Conservation (phyloP, 352 stramenopile genomes). For the Globisporangium alternatum region DNA sequence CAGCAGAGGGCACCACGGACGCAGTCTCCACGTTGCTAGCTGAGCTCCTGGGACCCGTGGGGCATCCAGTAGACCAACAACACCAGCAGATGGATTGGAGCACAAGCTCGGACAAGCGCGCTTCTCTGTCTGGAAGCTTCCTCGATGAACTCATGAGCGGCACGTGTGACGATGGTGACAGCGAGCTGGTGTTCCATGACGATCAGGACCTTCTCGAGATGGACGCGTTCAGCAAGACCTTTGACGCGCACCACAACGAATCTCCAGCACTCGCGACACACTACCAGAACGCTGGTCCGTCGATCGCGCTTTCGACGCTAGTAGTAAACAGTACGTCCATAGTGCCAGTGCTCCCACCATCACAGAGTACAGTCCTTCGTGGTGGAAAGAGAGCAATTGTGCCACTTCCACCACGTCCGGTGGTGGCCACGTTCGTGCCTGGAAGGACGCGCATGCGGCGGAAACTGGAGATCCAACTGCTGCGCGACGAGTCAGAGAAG, state of each 20-base stretch:
- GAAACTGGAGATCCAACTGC: conserved; percentile 11
- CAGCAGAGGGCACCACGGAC: not conserved
- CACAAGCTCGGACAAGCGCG: not conserved
- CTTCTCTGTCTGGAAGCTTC: not conserved
- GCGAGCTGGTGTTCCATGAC: not conserved
- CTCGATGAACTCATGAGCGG: not conserved
- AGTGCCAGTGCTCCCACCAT: not conserved
- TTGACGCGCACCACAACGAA: not conserved
- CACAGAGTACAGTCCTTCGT: not conserved
- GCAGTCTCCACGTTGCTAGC: not conserved
- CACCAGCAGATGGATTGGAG: not conserved
- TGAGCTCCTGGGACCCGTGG: not conserved
- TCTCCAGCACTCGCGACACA: too few relatives aligned
- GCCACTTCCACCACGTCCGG: not conserved
- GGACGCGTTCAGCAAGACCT: conserved; percentile 1
- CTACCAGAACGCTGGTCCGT: not conserved
- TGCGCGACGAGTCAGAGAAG: conserved; percentile 5
- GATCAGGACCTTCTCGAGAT: not conserved
- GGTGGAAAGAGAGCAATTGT: not conserved
- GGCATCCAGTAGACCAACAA: not conserved
- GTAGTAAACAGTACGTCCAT: not conserved
- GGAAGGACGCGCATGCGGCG: conserved; percentile 1
- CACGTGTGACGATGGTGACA: not conserved
- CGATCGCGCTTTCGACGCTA: not conserved
- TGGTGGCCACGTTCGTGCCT: not conserved